Base-by-base conservation (phyloP, 1,284 basidiomycete species). In the Coniferiporia sulphurascens region DNA sequence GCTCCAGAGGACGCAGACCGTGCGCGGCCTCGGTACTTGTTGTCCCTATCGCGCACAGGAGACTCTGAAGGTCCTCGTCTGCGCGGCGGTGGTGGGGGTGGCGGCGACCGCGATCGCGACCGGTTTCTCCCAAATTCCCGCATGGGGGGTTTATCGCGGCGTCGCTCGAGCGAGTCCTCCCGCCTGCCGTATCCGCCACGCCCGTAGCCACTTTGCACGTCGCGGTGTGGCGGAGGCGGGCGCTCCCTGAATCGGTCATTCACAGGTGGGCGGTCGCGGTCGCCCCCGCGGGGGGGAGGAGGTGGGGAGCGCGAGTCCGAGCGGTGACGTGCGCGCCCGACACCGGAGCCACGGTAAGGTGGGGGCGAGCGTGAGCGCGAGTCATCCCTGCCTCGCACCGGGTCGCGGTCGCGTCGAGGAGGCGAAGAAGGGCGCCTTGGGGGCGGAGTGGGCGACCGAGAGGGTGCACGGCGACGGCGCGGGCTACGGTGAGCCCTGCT, bases 201-300 rank as follows among this genome's bases (percentile, higher is more conserved):
- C 12, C 56, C 56, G 41, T 59, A 34, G 43, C 27, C 5, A 27
- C 5, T 27, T 27, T 2, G 55, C 15, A 19, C 55, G 21, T 56
- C 55, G 27, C 65, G 32, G 65, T 68, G 32, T 12, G 62, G 63
- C 7, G 66, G 73, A 17, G 69, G 67, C 8, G 73, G 69, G 34
- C 67, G 69, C 10, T 68, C 69, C 46, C 69, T 70, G 57, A 67
- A 71, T 56, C 63, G 68, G 60, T 61, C 73, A 65, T 63, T 66
- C 15, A 62, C 52, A 48, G 32, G 56, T n/a, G 61, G 50, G 44
- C 63, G 55, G 44, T 62, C 51, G 49, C 62, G 12, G 67, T 68
- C 32, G 22, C 63, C 64, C 22, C 51, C 57, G 22, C 62, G 63
- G 27, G 63, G 64, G 4, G 65, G 64, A 19, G 50, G 64, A 36